Base-by-base conservation (phyloP, 2,329 filamentous ascomycete genomes). In the Pseudocercospora fijiensis region DNA sequence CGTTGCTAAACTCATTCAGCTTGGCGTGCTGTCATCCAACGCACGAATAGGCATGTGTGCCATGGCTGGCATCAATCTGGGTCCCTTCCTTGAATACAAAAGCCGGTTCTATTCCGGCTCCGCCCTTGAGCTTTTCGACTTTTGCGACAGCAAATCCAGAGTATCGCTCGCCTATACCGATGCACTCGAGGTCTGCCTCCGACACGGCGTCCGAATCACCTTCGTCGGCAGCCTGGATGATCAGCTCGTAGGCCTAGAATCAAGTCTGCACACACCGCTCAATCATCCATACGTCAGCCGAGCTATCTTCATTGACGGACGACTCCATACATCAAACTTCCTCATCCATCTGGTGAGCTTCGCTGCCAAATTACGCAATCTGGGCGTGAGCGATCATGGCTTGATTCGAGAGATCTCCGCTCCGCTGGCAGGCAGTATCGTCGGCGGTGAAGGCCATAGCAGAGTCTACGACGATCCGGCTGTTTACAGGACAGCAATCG, bases 171-270 rank as follows among this genome's bases (percentile, higher is more conserved):
- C 90, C 69, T 96, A 97, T 69, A 87, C 91, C 70, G 82, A 87
- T 27, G 87, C 92, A 0, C 79, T 98, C 2, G 87, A 90, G 72
- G 85, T 85, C 9, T 89, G 90, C 1, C 81, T 99, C 6, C 84
- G 88, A 16, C 89, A 91, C 71, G 92, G 93, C 11, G 91, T 91
- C 13, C 86, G 91, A 45, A 86, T 98, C 56, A 90, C 92, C 0
- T 97, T 93, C 75, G 84, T 96, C 64, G 94, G 94, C 60, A 97
- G 93, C 76, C 96, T 99, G 58, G 95, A 99, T 75, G 95, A 99
- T 76, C 95, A 99, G 77, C 83, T 99, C 2, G 93, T 99, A 13
- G 94, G 93, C 3, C 82, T 99, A 74, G 94, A 97, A 82, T 97
- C 93, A 2, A 92, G 94, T 16, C 87, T 95, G 0, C 96, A 96